These are phyloP conservation scores for Houttuynia cordata DNA, from an alignment of 164 flowering plant species.

Conservation along the genomic window DNA sequence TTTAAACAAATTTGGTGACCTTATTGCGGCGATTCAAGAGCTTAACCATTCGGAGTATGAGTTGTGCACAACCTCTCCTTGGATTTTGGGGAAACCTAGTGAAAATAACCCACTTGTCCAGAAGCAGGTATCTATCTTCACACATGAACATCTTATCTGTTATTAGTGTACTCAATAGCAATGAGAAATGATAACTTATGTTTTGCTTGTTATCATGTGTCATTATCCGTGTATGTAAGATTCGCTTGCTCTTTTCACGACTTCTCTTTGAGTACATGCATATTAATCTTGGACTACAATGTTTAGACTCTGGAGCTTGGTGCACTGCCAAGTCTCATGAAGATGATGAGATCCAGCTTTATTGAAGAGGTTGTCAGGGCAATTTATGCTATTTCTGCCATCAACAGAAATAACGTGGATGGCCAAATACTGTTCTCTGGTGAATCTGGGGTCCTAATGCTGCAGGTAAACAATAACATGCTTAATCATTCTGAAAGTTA, in stretches of 20 bases:
- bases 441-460: constrained; percentile 56
- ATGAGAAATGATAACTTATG: no score
- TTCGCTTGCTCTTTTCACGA: neutral
- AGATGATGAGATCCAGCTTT: constrained; percentile 55
- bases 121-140: constrained; percentile 39
- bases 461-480: constrained; percentile 45
- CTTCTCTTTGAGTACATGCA: neutral
- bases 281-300: neutral
- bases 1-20: constrained; percentile 77
- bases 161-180: neutral
- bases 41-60: constrained; percentile 48
- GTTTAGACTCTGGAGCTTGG: constrained; percentile 61
- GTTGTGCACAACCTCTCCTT: constrained; percentile 58
- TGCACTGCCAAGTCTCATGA: constrained; percentile 49
- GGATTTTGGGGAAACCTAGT: constrained; percentile 87
- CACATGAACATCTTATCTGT: neutral
- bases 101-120: constrained; percentile 86
- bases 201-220: neutral
- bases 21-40: constrained; percentile 38
- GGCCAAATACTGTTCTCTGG: constrained; percentile 62
- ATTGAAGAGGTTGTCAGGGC: constrained; percentile 77
- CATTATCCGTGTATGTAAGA: no score
- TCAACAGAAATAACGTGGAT: constrained; percentile 56
- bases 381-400: constrained; percentile 77
- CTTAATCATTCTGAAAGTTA: neutral